Percentiles rank a stretch among this genome's conserved stretches.
phyloP scores from a whole-genome alignment of 441 rosid species.

The Raphanus hybrid region DNA sequence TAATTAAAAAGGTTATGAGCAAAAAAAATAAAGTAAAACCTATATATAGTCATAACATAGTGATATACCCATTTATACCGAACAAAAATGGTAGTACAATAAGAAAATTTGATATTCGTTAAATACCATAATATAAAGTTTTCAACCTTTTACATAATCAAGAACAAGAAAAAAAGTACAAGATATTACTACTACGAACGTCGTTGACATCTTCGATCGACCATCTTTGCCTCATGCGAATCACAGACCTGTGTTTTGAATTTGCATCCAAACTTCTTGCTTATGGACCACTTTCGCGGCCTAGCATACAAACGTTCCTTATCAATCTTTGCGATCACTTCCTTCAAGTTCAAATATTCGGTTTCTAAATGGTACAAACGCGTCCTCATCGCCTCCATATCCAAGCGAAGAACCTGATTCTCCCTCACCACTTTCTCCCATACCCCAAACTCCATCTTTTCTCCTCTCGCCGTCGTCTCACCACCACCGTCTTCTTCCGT shows the following conservation, averaged over 20 bases:
- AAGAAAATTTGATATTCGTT: too few species aligned
- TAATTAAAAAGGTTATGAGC: neutral
- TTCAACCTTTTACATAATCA: too few species aligned
- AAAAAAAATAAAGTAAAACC: neutral
- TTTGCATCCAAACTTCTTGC: constrained; percentile 68
- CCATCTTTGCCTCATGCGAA: constrained; percentile 65
- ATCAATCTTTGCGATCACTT: constrained; percentile 68
- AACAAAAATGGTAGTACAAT: too few species aligned
- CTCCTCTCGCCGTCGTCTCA: neutral
- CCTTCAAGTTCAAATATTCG: constrained; percentile 74
- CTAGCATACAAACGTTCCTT: constrained; percentile 34
- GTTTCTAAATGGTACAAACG: constrained; percentile 76
- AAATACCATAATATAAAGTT: neutral
- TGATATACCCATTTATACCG: too few species aligned
- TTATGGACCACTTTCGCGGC: constrained; percentile 51
- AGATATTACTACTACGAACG: neutral
- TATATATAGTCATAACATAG: too few species aligned
- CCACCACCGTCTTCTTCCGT: constrained; percentile 37
- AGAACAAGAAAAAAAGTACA: too few species aligned
- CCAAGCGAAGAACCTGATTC: constrained; percentile 80
- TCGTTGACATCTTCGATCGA: constrained; percentile 32
- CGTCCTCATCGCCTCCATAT: constrained; percentile 85
- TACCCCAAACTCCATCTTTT: constrained; percentile 35
- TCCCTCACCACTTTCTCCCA: constrained; percentile 74
- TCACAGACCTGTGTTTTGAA: constrained; percentile 76